Evolutionary conservation across 345 rosid species (phyloP).

Genomic region (Dimocarpus longan): DNA sequence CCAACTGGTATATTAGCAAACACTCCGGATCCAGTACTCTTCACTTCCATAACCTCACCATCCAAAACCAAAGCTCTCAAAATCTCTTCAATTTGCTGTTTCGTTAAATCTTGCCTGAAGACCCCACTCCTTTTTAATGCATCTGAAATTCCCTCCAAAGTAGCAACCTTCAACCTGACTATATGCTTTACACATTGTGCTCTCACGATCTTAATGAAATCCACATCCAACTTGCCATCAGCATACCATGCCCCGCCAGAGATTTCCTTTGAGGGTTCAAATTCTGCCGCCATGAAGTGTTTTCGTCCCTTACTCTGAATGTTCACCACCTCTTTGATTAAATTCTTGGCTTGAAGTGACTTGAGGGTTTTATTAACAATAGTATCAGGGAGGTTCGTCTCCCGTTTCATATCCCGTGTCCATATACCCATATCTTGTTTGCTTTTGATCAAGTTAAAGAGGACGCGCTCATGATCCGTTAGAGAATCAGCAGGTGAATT

Average conservation of each 20-base stretch:
- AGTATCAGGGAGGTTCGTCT: conserved; percentile 36
- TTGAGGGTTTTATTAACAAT: conserved; percentile 41
- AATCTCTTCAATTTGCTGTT: conserved; percentile 60
- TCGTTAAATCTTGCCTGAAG: conserved; percentile 32
- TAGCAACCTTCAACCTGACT: conserved; percentile 39
- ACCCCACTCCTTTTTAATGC: conserved; percentile 38
- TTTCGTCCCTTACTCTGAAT: conserved; percentile 59
- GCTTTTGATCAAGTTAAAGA: conserved; percentile 48
- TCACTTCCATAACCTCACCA: conserved; percentile 56
- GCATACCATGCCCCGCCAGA: conserved; percentile 83
- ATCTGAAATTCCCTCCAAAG: conserved; percentile 48
- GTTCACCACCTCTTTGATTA: conserved; percentile 70
- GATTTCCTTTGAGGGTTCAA: conserved; percentile 64
- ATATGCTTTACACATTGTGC: conserved; percentile 41
- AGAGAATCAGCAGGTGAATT: conserved; percentile 33
- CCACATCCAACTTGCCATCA: conserved; percentile 56
- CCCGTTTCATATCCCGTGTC: conserved; percentile 47
- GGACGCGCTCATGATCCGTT: conserved; percentile 52
- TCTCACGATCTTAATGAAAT: conserved; percentile 47
- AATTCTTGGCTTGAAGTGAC: conserved; percentile 42
- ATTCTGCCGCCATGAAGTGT: conserved; percentile 59
- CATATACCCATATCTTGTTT: conserved; percentile 69
- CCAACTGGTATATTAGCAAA: conserved; percentile 50
- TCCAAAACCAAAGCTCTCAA: conserved; percentile 69
- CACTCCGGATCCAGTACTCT: conserved; percentile 64